These are phyloP conservation scores for Aspergillus sp. DNA, from an alignment of 2,329 filamentous ascomycete genomes.

Conservation along the genomic window DNA sequence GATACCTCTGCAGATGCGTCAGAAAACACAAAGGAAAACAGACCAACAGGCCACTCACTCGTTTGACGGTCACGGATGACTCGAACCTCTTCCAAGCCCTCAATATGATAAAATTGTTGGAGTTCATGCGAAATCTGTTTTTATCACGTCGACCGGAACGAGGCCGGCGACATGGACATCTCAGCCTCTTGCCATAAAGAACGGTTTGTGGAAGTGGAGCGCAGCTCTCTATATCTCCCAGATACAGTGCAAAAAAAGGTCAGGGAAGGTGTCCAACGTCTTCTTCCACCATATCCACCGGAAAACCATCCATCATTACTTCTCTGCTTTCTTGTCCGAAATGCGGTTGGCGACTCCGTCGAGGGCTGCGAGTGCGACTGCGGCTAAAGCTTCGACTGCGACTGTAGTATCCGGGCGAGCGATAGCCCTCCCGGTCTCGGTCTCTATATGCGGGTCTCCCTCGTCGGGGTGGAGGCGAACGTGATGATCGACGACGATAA, in stretches of 20 bases:
- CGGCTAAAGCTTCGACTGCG: slow-evolving; percentile 33
- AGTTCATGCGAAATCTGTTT: slow-evolving; percentile 55
- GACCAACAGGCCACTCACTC: slow-evolving; percentile 34
- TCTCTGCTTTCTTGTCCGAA: slow-evolving; percentile 43
- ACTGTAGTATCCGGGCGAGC: slow-evolving; percentile 34
- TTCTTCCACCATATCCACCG: slow-evolving; percentile 46
- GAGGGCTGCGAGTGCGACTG: slow-evolving; percentile 30
- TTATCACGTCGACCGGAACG: slow-evolving; percentile 26
- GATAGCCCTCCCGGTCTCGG: slow-evolving; percentile 44
- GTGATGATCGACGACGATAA: slow-evolving; percentile 25
- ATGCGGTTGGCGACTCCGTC: slow-evolving; percentile 32
- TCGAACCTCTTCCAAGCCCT: slow-evolving; percentile 52
- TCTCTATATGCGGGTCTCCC: slow-evolving; percentile 37
- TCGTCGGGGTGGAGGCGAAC: slow-evolving; percentile 32
- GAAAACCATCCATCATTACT: slow-evolving; percentile 48
- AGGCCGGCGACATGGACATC: slow-evolving; percentile 31
- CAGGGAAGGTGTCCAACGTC: slow-evolving; percentile 41
- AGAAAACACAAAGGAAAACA: slow-evolving; percentile 4
- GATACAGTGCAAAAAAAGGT: slow-evolving; percentile 7
- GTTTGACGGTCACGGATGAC: slow-evolving; percentile 56
- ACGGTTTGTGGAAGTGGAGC: slow-evolving; percentile 11
- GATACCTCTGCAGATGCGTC: slow-evolving; percentile 38
- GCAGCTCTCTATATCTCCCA: slow-evolving; percentile 7
- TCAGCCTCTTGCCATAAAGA: slow-evolving; percentile 34
- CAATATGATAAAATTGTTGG: slow-evolving; percentile 46